phyloP scores from a whole-genome alignment of 495 filamentous ascomycete species.

The Aspergillus diversus region DNA sequence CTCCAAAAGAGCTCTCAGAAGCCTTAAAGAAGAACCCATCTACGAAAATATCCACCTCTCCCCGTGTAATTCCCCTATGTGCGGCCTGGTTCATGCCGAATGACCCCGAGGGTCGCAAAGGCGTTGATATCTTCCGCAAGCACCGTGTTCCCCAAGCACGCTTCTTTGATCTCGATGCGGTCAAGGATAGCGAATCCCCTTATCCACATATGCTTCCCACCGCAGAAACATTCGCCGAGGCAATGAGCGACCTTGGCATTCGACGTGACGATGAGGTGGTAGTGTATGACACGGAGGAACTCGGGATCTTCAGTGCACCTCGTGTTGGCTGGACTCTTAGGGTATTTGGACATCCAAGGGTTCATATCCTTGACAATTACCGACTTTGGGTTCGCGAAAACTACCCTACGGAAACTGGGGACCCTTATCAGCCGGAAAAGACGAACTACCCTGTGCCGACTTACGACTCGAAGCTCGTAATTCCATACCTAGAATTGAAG shows the following conservation, averaged over 20 bases:
- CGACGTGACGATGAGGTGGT: constrained; percentile 84
- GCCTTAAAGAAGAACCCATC: constrained; percentile 78
- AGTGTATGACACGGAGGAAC: constrained; percentile 86
- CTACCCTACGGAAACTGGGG: constrained; percentile 77
- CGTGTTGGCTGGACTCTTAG: constrained; percentile 90
- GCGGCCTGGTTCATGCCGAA: constrained; percentile 97
- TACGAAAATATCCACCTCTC: constrained; percentile 72
- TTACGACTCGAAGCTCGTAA: constrained; percentile 58
- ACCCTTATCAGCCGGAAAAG: constrained; percentile 59
- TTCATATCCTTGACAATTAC: constrained; percentile 95
- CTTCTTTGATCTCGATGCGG: constrained; percentile 95
- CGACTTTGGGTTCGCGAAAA: constrained; percentile 83
- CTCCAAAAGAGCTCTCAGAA: constrained; percentile 76
- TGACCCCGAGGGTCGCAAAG: constrained; percentile 73
- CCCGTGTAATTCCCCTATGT: constrained; percentile 84
- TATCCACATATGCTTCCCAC: constrained; percentile 98
- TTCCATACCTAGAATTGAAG: constrained; percentile 78
- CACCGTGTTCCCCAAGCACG: constrained; percentile 81
- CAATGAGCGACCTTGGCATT: constrained; percentile 88
- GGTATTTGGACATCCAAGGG: constrained; percentile 86
- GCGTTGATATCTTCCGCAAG: constrained; percentile 73
- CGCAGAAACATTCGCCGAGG: constrained; percentile 75
- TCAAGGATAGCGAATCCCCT: constrained; percentile 82
- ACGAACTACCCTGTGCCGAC: constrained; percentile 60
- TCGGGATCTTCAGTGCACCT: constrained; percentile 92